Base-by-base conservation (phyloP, 2,329 filamentous ascomycete species). In the Fusarium floridanum region DNA sequence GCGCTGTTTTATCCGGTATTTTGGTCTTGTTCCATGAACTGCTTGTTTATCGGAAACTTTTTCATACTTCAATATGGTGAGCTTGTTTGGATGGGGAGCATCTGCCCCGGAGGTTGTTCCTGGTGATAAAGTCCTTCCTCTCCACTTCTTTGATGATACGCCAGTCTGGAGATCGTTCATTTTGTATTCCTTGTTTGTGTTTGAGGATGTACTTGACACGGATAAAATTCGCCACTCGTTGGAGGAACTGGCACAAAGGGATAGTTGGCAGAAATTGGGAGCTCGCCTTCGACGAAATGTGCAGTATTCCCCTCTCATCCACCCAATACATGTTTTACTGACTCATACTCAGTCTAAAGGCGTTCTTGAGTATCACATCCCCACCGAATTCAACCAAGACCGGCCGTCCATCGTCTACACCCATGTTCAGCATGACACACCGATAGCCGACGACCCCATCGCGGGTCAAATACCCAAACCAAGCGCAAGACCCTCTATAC, bases 81-180 rank as follows among this genome's bases (percentile, higher is more conserved):
- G 6, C 32, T 36, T 56, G 5, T 37, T 56, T 36, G 12, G 29
- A 12, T 56, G 53, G 53, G 32, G 53, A 3, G 17, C 12, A 11
- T 16, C 53, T 17, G 29, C n/a, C 12, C 53, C 53, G 11, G 29
- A n/a, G 3, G 14, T 12, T 29, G 6, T 55, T 11, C 24, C 50
- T 17, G 32, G 53, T 8, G 53, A 56, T 8, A 34, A 36, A 56
- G 29, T 56, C 20, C 53, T 56, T 5, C 53, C 53, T 56, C 53
- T 56, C 53, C 32, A 56, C 20, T 56, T 36, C 53, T 56, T 56
- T n/a, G 53, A 56, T 22, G 53, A 56, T 56, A 56, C 53, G 8
- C 32, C 53, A 4, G 53, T 56, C n/a, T 56, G 53, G 53, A 56
- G 53, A 36, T 34, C 53, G 0, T 56, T 56, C 16, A 56, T 56